Evolutionary conservation across 306 rosid genomes (phyloP).

Genomic region (Pterocarpus macrocarpus): DNA sequence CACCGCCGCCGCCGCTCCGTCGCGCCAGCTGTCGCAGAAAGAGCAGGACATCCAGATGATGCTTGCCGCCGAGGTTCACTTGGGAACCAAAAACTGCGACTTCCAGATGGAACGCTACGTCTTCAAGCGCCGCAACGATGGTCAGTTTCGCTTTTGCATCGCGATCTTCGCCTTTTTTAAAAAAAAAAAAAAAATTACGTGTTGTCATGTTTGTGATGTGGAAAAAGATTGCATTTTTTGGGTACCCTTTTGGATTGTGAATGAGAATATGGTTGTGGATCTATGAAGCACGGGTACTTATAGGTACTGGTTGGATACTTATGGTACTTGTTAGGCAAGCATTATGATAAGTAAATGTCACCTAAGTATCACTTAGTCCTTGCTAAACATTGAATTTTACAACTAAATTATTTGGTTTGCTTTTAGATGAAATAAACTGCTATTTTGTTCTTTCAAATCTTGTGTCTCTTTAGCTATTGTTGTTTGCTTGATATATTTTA

Average conservation of each 20-base stretch:
- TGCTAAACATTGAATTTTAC: no score
- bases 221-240: no score
- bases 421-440: no score
- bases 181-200: background rate
- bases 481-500: no score
- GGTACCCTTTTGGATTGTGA: background rate
- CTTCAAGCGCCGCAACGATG: constrained; percentile 91
- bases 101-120: constrained; percentile 91
- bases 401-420: no score
- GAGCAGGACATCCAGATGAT: constrained; percentile 89
- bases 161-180: background rate
- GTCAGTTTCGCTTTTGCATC: constrained; percentile 31
- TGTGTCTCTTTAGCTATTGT: no score
- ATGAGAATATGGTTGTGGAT: background rate
- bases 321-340: no score
- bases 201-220: background rate
- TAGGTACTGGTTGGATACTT: no score
- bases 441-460: no score
- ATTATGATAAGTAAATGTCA: no score
- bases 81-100: constrained; percentile 88
- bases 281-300: no score
- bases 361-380: no score
- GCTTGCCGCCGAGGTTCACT: constrained; percentile 89
- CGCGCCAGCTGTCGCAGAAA: constrained; percentile 80
- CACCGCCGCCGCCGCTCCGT: constrained; percentile 50